Percentiles rank a stretch among this genome's conserved stretches.
Conservation (phyloP, 495 filamentous ascomycete species). For the Gamarada debralockiae region DNA sequence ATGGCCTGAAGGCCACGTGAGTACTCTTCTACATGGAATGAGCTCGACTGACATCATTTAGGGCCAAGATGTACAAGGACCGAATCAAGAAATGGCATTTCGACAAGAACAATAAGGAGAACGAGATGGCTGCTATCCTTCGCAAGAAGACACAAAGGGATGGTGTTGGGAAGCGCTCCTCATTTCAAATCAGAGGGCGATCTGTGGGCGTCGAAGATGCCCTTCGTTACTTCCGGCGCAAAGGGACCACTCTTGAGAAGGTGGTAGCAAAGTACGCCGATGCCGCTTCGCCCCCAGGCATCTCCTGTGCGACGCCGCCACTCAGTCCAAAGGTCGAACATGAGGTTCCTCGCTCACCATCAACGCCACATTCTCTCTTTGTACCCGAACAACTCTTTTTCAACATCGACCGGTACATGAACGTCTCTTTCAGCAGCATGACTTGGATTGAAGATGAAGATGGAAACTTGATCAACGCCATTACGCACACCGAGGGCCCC, state of each 20-base stretch:
- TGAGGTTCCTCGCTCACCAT: background rate
- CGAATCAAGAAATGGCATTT: constrained; percentile 40
- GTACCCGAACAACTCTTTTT: too few species aligned
- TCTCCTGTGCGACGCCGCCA: background rate
- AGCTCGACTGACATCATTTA: constrained; percentile 12
- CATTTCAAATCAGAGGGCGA: constrained; percentile 30
- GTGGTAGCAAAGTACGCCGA: background rate
- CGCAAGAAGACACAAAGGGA: constrained; percentile 31
- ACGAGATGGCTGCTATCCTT: constrained; percentile 33
- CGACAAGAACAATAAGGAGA: constrained; percentile 39
- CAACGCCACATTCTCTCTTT: too few species aligned
- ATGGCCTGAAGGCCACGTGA: constrained; percentile 38
- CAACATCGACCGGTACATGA: too few species aligned
- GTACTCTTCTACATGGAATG: constrained; percentile 6
- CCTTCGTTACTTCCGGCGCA: constrained; percentile 31
- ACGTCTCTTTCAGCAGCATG: constrained; percentile 3
- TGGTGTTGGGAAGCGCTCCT: constrained; percentile 28
- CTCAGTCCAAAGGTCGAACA: background rate
- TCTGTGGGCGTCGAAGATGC: constrained; percentile 31
- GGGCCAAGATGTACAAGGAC: constrained; percentile 40
- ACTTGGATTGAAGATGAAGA: background rate
- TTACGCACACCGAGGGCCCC: too few species aligned
- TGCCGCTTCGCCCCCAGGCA: background rate
- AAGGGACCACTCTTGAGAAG: constrained; percentile 6
- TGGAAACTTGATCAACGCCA: too few species aligned